phyloP scores from a whole-genome alignment of 148 eudicot genomes.

The Rheum nobile region DNA sequence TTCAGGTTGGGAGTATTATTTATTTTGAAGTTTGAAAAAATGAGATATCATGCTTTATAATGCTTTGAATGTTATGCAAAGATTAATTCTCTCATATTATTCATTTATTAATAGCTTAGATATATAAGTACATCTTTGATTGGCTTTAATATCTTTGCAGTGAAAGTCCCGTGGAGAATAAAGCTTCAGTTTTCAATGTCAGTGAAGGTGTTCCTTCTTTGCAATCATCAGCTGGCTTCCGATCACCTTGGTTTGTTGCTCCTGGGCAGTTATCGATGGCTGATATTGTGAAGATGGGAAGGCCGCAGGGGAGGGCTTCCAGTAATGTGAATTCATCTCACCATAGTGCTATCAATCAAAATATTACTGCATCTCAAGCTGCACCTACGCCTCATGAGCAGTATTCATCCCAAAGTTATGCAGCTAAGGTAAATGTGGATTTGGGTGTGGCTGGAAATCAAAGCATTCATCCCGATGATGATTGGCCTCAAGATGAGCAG shows the following conservation, averaged over 20 bases:
- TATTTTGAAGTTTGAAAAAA: not conserved
- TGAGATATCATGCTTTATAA: not conserved
- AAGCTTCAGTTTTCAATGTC: slow-evolving; percentile 19
- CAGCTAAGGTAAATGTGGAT: slow-evolving; percentile 23
- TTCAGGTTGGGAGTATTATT: not conserved
- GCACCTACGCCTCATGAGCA: slow-evolving; percentile 22
- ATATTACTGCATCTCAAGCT: slow-evolving; percentile 24
- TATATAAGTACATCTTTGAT: not conserved
- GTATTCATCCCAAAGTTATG: slow-evolving; percentile 29
- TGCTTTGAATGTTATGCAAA: not conserved
- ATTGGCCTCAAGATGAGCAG: slow-evolving; percentile 68
- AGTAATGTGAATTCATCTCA: slow-evolving; percentile 30
- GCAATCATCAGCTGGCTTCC: slow-evolving; percentile 54
- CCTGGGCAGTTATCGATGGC: slow-evolving; percentile 92
- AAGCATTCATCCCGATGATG: slow-evolving; percentile 38
- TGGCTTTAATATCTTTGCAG: slow-evolving; percentile 31
- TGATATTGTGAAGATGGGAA: slow-evolving; percentile 96
- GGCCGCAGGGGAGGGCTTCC: slow-evolving; percentile 48
- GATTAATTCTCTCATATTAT: not conserved
- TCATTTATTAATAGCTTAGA: not conserved
- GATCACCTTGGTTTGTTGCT: slow-evolving; percentile 58
- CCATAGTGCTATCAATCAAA: slow-evolving; percentile 22
- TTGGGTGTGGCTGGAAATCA: slow-evolving; percentile 20
- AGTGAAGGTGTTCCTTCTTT: slow-evolving; percentile 31
- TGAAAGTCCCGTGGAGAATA: slow-evolving; percentile 36